Percentiles rank a stretch among this genome's conserved stretches.
These are phyloP conservation scores for Phytophthora megakarya DNA, from an alignment of 352 stramenopile genomes.

Conservation along the genomic window DNA sequence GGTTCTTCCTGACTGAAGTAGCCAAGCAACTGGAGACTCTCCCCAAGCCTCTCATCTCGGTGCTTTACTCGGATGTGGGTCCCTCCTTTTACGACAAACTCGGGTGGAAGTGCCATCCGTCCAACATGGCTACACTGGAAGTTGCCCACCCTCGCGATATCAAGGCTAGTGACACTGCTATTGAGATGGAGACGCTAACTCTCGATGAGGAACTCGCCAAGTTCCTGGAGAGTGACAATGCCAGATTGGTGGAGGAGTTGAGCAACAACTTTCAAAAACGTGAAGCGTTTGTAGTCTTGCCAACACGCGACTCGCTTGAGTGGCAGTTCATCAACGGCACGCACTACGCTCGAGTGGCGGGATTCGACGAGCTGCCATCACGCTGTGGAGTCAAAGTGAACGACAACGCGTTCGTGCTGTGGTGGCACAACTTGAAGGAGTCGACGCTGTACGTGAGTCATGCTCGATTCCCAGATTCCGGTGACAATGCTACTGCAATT, in stretches of 20 bases:
- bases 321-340: conserved; percentile 59
- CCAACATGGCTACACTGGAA: conserved; percentile 39
- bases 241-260: conserved; percentile 30
- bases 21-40: conserved; percentile 33
- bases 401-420: conserved; percentile 53
- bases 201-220: conserved; percentile 42
- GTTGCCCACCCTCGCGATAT: conserved; percentile 23
- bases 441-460: conserved; percentile 55
- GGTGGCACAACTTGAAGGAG: conserved; percentile 62
- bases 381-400: conserved; percentile 44
- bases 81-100: conserved; percentile 56
- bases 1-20: conserved; percentile 47
- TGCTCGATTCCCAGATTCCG: conserved; percentile 38
- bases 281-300: conserved; percentile 47
- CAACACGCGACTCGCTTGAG: conserved; percentile 53
- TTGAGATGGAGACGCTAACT: conserved; percentile 27
- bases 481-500: conserved; percentile 15
- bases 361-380: conserved; percentile 37
- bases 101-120: conserved; percentile 53
- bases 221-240: conserved; percentile 48
- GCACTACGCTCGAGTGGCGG: conserved; percentile 42
- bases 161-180: not conserved
- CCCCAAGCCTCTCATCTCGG: conserved; percentile 37
- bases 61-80: conserved; percentile 63
- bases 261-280: conserved; percentile 23